Conservation (phyloP, 179 eudicot genomes). For the Corrigiola litoralis region DNA sequence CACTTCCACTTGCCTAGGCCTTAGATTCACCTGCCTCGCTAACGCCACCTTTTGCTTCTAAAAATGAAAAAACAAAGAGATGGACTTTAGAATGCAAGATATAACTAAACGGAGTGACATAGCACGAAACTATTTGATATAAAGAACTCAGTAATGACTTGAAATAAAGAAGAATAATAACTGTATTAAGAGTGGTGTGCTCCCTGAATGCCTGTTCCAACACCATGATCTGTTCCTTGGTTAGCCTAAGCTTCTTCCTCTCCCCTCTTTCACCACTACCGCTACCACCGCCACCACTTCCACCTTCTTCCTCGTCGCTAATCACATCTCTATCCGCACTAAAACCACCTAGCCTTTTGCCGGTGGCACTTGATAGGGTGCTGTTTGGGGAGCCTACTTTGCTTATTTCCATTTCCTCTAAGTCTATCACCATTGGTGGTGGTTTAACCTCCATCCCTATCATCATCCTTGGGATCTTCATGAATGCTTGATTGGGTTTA, state of each 20-base stretch:
- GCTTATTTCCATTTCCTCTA: slow-evolving; percentile 37
- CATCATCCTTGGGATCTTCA: slow-evolving; percentile 27
- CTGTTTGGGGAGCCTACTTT: slow-evolving; percentile 64
- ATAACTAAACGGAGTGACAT: no score
- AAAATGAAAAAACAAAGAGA: background rate
- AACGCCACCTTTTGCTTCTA: slow-evolving; percentile 47
- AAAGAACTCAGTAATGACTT: no score
- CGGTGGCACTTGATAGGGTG: slow-evolving; percentile 44
- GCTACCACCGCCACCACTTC: slow-evolving; percentile 27
- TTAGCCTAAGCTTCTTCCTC: slow-evolving; percentile 68
- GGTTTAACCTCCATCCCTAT: slow-evolving; percentile 19
- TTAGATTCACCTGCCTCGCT: slow-evolving; percentile 60
- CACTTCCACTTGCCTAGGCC: slow-evolving; percentile 80
- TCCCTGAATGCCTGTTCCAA: slow-evolving; percentile 68
- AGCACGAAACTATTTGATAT: no score
- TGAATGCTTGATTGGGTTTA: background rate
- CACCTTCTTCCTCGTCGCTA: slow-evolving; percentile 27
- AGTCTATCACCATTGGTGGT: slow-evolving; percentile 25
- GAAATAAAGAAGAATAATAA: slow-evolving; percentile 29
- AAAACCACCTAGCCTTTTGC: slow-evolving; percentile 28
- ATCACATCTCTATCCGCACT: slow-evolving; percentile 26
- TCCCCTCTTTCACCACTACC: slow-evolving; percentile 32
- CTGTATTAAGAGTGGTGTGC: slow-evolving; percentile 67
- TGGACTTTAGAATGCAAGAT: no score
- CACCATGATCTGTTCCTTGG: slow-evolving; percentile 61